Base-by-base conservation (phyloP, 352 stramenopile genomes). In the Globisporangium cylindrosporum region DNA sequence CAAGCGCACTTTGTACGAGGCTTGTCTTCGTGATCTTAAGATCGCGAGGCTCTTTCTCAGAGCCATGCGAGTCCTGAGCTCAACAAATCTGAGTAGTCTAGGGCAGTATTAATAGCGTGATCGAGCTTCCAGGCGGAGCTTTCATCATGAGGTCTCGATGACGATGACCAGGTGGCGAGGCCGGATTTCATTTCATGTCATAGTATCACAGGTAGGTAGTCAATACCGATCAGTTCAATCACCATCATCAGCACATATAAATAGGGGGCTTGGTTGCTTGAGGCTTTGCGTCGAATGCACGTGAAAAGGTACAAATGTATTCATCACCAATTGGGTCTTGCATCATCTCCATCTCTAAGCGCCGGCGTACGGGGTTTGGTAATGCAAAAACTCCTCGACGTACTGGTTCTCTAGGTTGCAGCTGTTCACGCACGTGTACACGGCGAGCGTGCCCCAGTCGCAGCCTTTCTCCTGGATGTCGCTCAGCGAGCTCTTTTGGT, bases 341-440 rank as follows among this genome's bases (percentile, higher is more conserved):
- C 29, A 32, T 32, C 29, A 24, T 22, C 14, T 29, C 6, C 34
- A 56, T 29, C 56, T 49, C 56, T 62, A 85, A 15, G 62, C 71
- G 25, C 83, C 81, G 41, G 81, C 73, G 69, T 92, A 92, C 0
- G 88, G 79, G 15, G 82, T 59, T 78, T 96, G 88, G 69, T 84
- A 92, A 46, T 92, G 84, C 59, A 96, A 43, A 56, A 88, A 92
- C 67, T 96, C 88, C 55, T 94, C 79, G 1, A 72, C 72, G 22
- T 77, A 77, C 24, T 85, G 57, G 9, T 54, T 76, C 22, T 88
- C 73, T n/a, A 90, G 66, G 58, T 74, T 68, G 68, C 95, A 98
- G 76, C 92, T 98, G 51, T 84, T 79, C 3, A 85, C 86, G 74
- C 95, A 98, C 41, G 95, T 98, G 73, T 97, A 98, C 36, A 98